Evolutionary conservation across 331 rosid species (phyloP), one percentile per base, ranked within the genome.

Genomic region (Malus hybrid): DNA sequence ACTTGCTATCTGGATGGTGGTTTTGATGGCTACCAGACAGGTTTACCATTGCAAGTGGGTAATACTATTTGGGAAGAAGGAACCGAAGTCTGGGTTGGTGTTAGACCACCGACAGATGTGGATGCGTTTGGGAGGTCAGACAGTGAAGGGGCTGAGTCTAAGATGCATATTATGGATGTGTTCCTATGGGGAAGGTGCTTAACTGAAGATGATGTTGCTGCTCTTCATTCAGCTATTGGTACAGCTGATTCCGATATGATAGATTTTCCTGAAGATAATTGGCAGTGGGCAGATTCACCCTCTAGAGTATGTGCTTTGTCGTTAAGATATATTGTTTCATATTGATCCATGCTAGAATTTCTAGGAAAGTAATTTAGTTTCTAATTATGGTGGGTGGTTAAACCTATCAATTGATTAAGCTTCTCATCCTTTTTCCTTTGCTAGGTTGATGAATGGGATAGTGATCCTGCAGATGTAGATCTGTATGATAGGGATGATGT

Each of bases 281-380:
- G 97, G 97, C 98, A 92, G 73, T 95, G 98, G 97, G 86, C 91
- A 6, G 99, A 95, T 84, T 95, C 99, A 74, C 99, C 99, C 68
- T 79, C 88, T 66, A 88, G 99, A 84, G 99, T 95, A 95, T 61
- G 71, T 62, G 75, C 39, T 70, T 30, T 26, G 48, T 66, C 18
- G 7, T 65, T 29, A 42, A 26, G 42, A 63, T 53, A 39, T 15
- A 29, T 70, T 13, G 24, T 29, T 68, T 46, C 4, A 32, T 62
- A 39, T 28, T 19, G 32, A 28, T 52, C 34, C 44, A 18, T 33
- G 50, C 24, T 73, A 6, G 58, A 18, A 36, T 71, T 44, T 39
- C 3, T 7, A 55, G 57, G 29, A 39, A 26, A 39, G 42, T 39
- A 68, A 68, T 58, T 64, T 30, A 10, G 20, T 34, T 13, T 68